Evolutionary conservation across 306 rosid species (phyloP).

Genomic region (Lathyrus oleraceus): DNA sequence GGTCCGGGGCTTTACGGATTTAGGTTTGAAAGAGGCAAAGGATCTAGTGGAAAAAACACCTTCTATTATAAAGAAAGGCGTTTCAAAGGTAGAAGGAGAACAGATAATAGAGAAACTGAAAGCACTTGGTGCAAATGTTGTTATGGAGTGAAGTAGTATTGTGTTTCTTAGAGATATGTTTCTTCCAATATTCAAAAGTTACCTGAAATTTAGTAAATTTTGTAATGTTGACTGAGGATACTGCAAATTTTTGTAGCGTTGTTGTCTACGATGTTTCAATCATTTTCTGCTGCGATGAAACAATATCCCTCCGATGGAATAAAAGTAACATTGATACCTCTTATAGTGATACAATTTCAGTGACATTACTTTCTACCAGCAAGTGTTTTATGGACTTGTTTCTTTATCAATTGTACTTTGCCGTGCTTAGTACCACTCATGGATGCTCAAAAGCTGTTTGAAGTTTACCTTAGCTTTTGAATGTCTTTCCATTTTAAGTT

Average conservation of each 20-base stretch:
- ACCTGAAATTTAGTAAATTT: constrained; percentile 27
- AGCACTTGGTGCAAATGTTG: constrained; percentile 87
- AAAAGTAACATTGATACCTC: constrained; percentile 1
- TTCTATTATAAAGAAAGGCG: constrained; percentile 67
- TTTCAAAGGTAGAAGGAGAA: constrained; percentile 90
- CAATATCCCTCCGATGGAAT: constrained; percentile 29
- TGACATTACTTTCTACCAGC: constrained; percentile 3
- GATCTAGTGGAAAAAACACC: constrained; percentile 87
- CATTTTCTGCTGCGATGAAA: constrained; percentile 15
- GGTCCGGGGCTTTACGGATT: constrained; percentile 78
- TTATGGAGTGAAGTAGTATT: constrained; percentile 58
- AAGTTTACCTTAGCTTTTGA: background rate
- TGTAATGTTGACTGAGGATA: constrained; percentile 15
- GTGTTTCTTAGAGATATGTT: constrained; percentile 26
- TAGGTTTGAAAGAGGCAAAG: constrained; percentile 88
- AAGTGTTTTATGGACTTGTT: background rate
- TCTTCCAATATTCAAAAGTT: constrained; percentile 26
- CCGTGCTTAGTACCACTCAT: background rate
- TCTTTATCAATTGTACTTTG: background rate
- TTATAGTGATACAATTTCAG: background rate
- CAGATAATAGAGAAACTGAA: constrained; percentile 79
- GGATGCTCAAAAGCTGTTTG: background rate
- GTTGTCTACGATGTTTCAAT: background rate
- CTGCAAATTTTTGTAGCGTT: constrained; percentile 35
- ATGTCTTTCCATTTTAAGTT: background rate